These are phyloP conservation scores for Fusarium drepaniforme DNA, from an alignment of 2,329 filamentous ascomycete species.

Conservation along the genomic window DNA sequence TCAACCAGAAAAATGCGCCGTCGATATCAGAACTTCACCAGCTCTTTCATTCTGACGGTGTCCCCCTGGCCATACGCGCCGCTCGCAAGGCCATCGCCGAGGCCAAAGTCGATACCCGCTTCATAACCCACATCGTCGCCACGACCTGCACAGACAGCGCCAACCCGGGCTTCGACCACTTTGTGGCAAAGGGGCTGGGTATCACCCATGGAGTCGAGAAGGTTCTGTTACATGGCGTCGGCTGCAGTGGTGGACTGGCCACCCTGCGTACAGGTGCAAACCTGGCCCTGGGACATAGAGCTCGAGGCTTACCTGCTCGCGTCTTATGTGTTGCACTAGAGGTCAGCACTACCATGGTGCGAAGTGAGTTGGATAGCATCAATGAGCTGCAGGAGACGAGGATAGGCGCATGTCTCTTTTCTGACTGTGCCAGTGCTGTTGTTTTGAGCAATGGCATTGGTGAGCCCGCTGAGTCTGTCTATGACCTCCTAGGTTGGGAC, in stretches of 20 bases:
- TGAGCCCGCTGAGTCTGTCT: constrained; percentile 58
- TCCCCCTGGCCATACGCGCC: constrained; percentile 68
- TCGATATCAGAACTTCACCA: constrained; percentile 67
- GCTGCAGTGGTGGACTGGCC: constrained; percentile 74
- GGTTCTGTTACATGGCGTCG: constrained; percentile 74
- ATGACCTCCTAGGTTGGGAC: constrained; percentile 75
- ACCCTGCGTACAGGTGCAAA: constrained; percentile 74
- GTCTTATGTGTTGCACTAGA: constrained; percentile 76
- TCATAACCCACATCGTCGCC: constrained; percentile 76
- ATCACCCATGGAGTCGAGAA: constrained; percentile 71
- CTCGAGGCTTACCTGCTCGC: constrained; percentile 69
- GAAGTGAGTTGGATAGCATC: constrained; percentile 75
- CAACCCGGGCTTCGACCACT: constrained; percentile 77
- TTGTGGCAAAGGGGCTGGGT: constrained; percentile 69
- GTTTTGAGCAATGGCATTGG: constrained; percentile 75
- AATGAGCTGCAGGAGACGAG: constrained; percentile 69
- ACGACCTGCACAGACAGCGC: constrained; percentile 78
- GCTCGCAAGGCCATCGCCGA: constrained; percentile 67
- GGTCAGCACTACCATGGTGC: constrained; percentile 69
- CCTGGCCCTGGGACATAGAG: constrained; percentile 72
- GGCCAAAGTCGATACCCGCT: constrained; percentile 60
- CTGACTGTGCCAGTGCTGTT: constrained; percentile 76
- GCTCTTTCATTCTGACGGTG: constrained; percentile 67
- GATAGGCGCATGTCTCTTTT: constrained; percentile 76
- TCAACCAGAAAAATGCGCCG: constrained; percentile 65